A percentile compares a stretch with the other conserved stretches of the same genome.
Conservation (phyloP, 306 rosid species). For the Trifolium repens region DNA sequence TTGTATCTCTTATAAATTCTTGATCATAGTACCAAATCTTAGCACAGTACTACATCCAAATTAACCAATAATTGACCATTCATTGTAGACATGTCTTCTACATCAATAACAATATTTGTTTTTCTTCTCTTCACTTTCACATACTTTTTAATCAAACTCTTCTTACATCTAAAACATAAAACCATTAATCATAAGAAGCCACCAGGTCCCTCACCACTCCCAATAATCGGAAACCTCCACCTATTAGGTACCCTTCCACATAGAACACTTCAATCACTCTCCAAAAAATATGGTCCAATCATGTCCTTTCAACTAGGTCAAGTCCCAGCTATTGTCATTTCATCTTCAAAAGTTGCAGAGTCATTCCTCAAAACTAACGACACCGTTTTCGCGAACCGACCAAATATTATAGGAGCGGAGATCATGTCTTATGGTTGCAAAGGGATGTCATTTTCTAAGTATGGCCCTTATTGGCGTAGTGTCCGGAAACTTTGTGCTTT, state of each 20-base stretch:
- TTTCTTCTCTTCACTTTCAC: background rate
- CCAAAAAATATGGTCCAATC: conserved; percentile 9
- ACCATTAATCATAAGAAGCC: background rate
- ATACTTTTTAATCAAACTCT: background rate
- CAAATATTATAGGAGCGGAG: background rate
- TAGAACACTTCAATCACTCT: background rate
- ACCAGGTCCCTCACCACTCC: conserved; percentile 3
- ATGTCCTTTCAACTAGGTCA: background rate
- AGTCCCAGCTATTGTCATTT: background rate
- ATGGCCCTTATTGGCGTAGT: conserved; percentile 15
- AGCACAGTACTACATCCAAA: too few relatives aligned
- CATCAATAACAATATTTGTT: background rate
- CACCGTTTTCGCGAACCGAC: background rate
- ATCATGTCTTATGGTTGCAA: background rate
- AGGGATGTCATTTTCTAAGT: conserved; percentile 22
- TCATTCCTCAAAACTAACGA: background rate
- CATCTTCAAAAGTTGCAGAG: conserved; percentile 2
- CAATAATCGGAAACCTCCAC: background rate
- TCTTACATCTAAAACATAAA: background rate
- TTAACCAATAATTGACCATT: background rate
- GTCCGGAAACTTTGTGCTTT: conserved; percentile 37
- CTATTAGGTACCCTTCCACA: background rate
- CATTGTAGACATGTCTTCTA: background rate
- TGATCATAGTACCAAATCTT: too few relatives aligned
- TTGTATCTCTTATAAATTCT: too few relatives aligned